Evolutionary conservation across 257 asterid species (phyloP), one percentile per base, ranked within the genome.

Genomic region (Plantago elongata): DNA sequence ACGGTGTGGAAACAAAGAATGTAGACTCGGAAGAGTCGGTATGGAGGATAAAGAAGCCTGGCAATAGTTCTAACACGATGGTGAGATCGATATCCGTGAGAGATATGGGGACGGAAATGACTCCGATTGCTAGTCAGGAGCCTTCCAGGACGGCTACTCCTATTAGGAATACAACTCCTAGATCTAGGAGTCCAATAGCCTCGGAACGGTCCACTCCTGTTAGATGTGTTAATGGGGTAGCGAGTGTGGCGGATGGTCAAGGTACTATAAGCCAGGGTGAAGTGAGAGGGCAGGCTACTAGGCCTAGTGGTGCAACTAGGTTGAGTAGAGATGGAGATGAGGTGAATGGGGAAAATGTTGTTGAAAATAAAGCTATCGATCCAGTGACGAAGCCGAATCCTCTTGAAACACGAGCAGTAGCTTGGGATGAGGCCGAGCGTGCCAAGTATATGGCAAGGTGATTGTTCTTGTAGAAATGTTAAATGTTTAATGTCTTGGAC

Each of bases 31-130:
- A 81, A 45, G 91, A 88, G 60, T 75, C 96, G 5, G 57, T 81
- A 0, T 85, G 96, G 97, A 78, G 85, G 79, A 76, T 85, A 63
- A 83, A 73, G 57, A 83, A 75, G 67, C 77, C 79, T 0, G 74
- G 68, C 7, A 63, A 51, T 43, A 81, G 82, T 58, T 70, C 94
- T 37, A 65, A 64, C 45, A 61, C 91, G 9, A 78, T 45, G 16
- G 85, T 80, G 69, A 71, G 93, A 54, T 82, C 90, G 4, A 71
- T 92, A 9, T 86, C 90, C 50, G 81, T 92, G 70, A 81, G 99
- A 75, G 99, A 92, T 60, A 92, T 89, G 95, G 97, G 99, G 46
- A 92, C 99, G 0, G 99, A 89, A 60, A 92, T 92, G 99, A 92
- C 99, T 0, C 97, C 99, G 1, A 78, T 80, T 54, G 96, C 84